These are phyloP conservation scores for Bremia lactucae DNA, from an alignment of 352 stramenopile species.

Conservation along the genomic window DNA sequence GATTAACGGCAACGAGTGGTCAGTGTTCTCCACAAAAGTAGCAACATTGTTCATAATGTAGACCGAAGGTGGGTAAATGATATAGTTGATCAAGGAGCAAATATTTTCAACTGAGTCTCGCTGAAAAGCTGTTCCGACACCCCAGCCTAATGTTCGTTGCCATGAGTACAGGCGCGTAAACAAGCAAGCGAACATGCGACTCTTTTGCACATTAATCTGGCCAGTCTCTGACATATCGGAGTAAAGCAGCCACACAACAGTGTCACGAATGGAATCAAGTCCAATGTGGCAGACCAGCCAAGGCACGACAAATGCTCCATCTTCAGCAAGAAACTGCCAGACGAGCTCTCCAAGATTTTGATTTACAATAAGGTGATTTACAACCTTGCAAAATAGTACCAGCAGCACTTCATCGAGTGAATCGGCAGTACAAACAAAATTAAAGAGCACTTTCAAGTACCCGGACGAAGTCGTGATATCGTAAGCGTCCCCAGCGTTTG, in stretches of 20 bases:
- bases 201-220: constrained; percentile 53
- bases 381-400: constrained; percentile 79
- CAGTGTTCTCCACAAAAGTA: constrained; percentile 80
- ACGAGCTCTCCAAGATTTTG: constrained; percentile 58
- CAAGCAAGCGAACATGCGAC: constrained; percentile 61
- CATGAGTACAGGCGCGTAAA: constrained; percentile 71
- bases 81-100: constrained; percentile 77
- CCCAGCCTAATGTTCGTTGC: constrained; percentile 77
- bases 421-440: constrained; percentile 60
- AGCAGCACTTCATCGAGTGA: constrained; percentile 67
- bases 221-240: constrained; percentile 65
- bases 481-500: constrained; percentile 29
- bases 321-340: constrained; percentile 50
- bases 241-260: constrained; percentile 75
- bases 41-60: constrained; percentile 80
- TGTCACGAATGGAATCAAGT: constrained; percentile 76
- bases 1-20: constrained; percentile 72
- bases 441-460: constrained; percentile 80
- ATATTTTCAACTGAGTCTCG: constrained; percentile 84
- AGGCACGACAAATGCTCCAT: constrained; percentile 60
- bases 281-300: constrained; percentile 77
- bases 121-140: constrained; percentile 73
- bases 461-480: constrained; percentile 38
- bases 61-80: constrained; percentile 75
- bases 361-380: constrained; percentile 74